A percentile compares a stretch with the other conserved stretches of the same genome.
phyloP scores from a whole-genome alignment of 768 basidiomycete genomes.

The Mycena albidolilacea region DNA sequence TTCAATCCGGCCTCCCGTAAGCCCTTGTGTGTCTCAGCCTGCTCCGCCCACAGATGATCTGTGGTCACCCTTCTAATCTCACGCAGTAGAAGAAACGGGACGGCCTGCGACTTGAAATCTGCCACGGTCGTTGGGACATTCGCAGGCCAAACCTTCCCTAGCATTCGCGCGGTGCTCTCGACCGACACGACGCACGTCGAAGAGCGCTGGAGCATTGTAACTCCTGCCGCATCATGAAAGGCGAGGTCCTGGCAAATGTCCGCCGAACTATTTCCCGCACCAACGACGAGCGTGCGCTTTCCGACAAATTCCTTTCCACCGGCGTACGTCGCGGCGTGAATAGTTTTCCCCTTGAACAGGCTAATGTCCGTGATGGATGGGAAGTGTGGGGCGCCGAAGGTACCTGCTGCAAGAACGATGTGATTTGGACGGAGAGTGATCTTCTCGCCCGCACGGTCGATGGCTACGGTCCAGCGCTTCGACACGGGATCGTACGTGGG shows the following conservation, averaged over 20 bases:
- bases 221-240: too few species aligned
- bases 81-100: constrained; percentile 16
- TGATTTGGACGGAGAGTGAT: constrained; percentile 54
- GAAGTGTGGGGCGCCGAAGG: constrained; percentile 50
- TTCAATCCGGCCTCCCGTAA: too few species aligned
- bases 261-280: too few species aligned
- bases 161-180: constrained; percentile 1
- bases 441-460: constrained; percentile 29
- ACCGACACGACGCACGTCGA: constrained; percentile 51
- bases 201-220: constrained; percentile 60
- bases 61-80: constrained; percentile 23
- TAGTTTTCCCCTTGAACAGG: constrained; percentile 48
- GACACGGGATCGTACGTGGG: constrained; percentile 51
- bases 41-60: constrained; percentile 20
- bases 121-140: constrained; percentile 41
- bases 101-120: constrained; percentile 41
- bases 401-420: constrained; percentile 57
- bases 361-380: constrained; percentile 46
- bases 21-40: not conserved
- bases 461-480: constrained; percentile 51
- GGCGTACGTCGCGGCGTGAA: constrained; percentile 50
- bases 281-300: too few species aligned
- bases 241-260: too few species aligned
- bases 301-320: constrained; percentile 39
- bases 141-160: constrained; percentile 34